Evolutionary conservation across 148 eudicot genomes (phyloP).

Genomic region (Gaultheria prostrata): DNA sequence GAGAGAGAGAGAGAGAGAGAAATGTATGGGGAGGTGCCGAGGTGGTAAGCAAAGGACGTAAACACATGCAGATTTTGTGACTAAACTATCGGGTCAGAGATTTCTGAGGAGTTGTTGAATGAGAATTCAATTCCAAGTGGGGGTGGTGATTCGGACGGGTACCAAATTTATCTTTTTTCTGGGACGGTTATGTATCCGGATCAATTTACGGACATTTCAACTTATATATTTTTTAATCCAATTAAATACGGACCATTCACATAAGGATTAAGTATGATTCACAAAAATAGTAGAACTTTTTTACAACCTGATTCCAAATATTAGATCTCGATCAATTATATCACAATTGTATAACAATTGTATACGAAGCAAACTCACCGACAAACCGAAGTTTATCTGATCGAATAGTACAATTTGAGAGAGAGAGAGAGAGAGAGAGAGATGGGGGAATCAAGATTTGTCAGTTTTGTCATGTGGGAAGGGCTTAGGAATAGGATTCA

Average conservation of each 20-base stretch:
- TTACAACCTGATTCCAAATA: too few relatives aligned
- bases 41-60: constrained; percentile 23
- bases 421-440: constrained; percentile 14
- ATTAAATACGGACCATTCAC: too few relatives aligned
- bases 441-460: background rate
- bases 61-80: constrained; percentile 53
- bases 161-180: background rate
- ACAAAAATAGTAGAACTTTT: too few relatives aligned
- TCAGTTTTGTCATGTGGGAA: constrained; percentile 29
- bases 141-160: background rate
- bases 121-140: constrained; percentile 22
- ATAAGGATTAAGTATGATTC: too few relatives aligned
- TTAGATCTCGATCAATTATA: too few relatives aligned
- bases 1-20: constrained; percentile 12
- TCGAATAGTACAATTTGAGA: background rate
- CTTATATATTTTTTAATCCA: too few relatives aligned
- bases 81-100: constrained; percentile 50
- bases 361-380: too few relatives aligned
- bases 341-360: too few relatives aligned
- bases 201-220: too few relatives aligned
- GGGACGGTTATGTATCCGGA: too few relatives aligned
- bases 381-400: too few relatives aligned
- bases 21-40: background rate
- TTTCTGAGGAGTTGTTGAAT: constrained; percentile 30
- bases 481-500: constrained; percentile 35